phyloP scores from a whole-genome alignment of 2,329 filamentous ascomycete genomes.

The Ceratocystis cacaofunesta region DNA sequence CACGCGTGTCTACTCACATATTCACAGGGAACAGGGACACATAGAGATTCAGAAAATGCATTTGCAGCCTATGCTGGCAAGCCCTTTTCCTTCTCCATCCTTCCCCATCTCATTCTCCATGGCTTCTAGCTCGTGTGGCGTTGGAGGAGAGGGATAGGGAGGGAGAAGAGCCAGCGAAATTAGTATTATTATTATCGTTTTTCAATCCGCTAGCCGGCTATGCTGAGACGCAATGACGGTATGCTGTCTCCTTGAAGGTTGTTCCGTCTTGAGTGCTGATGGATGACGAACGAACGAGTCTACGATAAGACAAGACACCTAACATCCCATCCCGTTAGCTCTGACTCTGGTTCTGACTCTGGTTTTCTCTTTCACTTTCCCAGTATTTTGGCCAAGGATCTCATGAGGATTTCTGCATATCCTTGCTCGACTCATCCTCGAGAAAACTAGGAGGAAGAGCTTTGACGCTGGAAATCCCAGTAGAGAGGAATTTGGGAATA shows the following conservation, averaged over 20 bases:
- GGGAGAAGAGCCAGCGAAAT: too few relatives aligned
- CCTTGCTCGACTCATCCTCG: not conserved
- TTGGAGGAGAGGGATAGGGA: too few relatives aligned
- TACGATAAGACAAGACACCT: not conserved
- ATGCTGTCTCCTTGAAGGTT: not conserved
- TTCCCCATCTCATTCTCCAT: too few relatives aligned
- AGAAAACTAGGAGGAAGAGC: not conserved
- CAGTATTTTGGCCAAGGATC: not conserved
- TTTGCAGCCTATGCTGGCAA: too few relatives aligned
- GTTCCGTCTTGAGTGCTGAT: not conserved
- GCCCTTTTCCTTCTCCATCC: too few relatives aligned
- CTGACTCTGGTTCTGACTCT: not conserved
- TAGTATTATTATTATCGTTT: too few relatives aligned
- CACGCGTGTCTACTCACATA: not conserved
- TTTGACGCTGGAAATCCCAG: not conserved
- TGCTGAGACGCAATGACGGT: not conserved
- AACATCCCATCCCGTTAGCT: not conserved
- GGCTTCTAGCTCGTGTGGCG: too few relatives aligned
- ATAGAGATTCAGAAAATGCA: not conserved
- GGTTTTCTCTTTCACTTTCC: not conserved
- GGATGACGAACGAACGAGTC: not conserved
- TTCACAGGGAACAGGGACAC: not conserved
- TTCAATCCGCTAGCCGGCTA: too few relatives aligned
- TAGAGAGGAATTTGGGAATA: not conserved
- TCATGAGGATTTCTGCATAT: not conserved